Base-by-base conservation (phyloP, 2,329 filamentous ascomycete genomes). In the Colletotrichum cuscutae region DNA sequence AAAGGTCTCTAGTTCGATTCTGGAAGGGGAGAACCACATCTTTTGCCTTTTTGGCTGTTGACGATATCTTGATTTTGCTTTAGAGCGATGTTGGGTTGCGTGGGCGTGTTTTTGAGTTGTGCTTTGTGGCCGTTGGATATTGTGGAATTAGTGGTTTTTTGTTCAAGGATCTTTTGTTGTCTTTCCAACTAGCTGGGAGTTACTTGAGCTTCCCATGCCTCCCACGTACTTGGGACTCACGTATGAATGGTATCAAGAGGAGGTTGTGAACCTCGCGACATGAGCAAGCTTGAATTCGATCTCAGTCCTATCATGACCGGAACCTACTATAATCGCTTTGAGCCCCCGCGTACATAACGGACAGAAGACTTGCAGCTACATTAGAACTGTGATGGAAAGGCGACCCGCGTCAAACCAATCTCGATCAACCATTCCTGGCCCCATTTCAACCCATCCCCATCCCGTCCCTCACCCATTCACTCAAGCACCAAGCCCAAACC, bases 1-100 rank as follows among this genome's bases (percentile, higher is more conserved):
- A 71, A 71, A 71, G 68, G 62, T 71, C 68, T 60, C 68, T 71
- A 66, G 68, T 71, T 71, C 68, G 68, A 71, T 66, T 71, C 68
- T 66, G 68, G 68, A 60, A 71, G 68, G 68, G 62, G 68, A 70
- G 68, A 70, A 24, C 24, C 4, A 24, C 1, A 8, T 0, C 19
- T 70, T 66, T 70, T 46, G 24, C 1, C 3, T 59, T 53, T 53
- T 63, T 63, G 42, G 19, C 8, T 6, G 4, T 11, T 24, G n/a
- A 4, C 19, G 1, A 9, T 8, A 8, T 11, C 12, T 1, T 35
- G 3, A 8, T 5, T 28, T n/a, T 63, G 49, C 2, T 3, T 15
- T 12, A 1, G 1, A 2, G n/a, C 28, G 24, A 13, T 32, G 46
- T 15, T 8, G 15, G 7, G 9, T 42, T 37, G 46, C 7, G 13